phyloP scores from a whole-genome alignment of 2,329 filamentous ascomycete genomes.

The Alternaria sp. region DNA sequence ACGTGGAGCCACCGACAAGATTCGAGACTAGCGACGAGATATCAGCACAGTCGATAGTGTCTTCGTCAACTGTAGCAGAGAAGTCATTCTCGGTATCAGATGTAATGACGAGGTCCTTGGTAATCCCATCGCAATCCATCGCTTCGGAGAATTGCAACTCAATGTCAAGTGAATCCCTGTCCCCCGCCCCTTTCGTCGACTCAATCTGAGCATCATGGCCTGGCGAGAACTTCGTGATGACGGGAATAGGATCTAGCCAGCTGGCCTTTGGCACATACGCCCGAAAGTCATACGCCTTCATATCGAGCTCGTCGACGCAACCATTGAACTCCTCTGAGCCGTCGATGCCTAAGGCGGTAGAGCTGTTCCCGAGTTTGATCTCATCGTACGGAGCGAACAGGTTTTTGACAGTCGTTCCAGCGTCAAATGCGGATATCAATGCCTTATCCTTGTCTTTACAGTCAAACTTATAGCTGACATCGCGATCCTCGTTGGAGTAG shows the following conservation, averaged over 20 bases:
- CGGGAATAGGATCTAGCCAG: constrained; percentile 60
- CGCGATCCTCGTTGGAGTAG: not conserved
- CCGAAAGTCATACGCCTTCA: constrained; percentile 64
- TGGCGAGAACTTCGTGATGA: constrained; percentile 66
- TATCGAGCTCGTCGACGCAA: constrained; percentile 60
- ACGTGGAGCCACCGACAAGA: not conserved
- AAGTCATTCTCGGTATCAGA: not conserved
- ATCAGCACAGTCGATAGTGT: not conserved
- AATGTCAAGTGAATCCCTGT: not conserved
- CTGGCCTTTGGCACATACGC: constrained; percentile 63
- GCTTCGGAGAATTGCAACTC: not conserved
- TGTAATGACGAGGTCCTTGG: not conserved
- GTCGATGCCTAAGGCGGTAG: constrained; percentile 47
- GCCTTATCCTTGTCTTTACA: constrained; percentile 45
- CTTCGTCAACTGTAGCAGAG: not conserved
- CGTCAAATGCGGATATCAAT: constrained; percentile 60
- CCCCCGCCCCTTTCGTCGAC: constrained; percentile 55
- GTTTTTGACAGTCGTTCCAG: constrained; percentile 64
- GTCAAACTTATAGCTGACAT: not conserved
- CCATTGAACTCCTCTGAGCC: constrained; percentile 57
- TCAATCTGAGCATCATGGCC: constrained; percentile 65
- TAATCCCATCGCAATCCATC: not conserved
- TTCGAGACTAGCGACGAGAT: not conserved
- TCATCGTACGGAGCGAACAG: constrained; percentile 68
- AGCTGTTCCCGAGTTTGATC: constrained; percentile 57